Percentiles rank a stretch among this genome's conserved stretches.
Conservation (phyloP, 192 early-diverging fungal species). For the Linnemannia schmuckeri region DNA sequence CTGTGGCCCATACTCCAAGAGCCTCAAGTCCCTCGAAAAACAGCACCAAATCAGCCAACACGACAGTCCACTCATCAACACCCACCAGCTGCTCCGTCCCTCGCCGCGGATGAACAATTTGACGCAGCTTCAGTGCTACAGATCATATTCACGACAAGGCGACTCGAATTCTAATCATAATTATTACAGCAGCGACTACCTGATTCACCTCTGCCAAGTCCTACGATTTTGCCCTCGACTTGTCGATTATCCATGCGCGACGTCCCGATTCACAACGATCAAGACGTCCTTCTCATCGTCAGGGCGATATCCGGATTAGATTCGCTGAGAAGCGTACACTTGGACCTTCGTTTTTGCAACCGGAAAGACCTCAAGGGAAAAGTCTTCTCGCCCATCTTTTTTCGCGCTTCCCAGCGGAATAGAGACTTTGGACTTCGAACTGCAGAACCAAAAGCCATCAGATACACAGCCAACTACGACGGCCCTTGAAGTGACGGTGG, state of each 20-base stretch:
- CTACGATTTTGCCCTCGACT: neutral
- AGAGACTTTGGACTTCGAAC: neutral
- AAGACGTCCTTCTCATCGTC: neutral
- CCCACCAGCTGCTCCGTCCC: neutral
- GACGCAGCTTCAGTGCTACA: neutral
- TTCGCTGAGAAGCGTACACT: neutral
- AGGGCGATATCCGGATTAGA: neutral
- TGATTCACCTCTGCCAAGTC: neutral
- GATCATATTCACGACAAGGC: neutral
- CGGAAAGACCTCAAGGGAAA: neutral
- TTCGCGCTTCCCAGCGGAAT: neutral
- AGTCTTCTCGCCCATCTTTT: neutral
- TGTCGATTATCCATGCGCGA: neutral
- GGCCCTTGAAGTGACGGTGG: neutral
- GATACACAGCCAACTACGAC: neutral
- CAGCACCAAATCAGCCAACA: neutral
- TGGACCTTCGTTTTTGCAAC: neutral
- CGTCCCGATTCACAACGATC: neutral
- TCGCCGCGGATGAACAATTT: neutral
- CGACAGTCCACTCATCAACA: neutral
- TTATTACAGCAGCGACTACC: neutral
- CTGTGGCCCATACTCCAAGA: neutral
- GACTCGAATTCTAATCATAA: neutral
- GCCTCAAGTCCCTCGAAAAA: neutral
- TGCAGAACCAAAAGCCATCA: neutral